Conservation (phyloP, 2,329 filamentous ascomycete genomes). For the Penicillium sp. region DNA sequence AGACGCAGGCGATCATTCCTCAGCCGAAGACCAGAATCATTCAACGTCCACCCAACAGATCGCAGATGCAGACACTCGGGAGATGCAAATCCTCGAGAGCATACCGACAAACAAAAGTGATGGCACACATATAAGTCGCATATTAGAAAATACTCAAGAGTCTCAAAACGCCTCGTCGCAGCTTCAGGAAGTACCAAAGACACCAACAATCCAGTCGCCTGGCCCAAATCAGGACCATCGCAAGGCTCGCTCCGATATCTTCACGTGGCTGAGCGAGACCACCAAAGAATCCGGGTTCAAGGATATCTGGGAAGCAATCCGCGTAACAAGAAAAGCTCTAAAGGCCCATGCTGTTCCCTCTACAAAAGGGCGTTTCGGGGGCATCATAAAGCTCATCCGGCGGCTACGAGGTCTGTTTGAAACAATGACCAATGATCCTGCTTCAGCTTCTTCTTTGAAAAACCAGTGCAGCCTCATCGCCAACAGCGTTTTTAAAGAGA, state of each 20-base stretch:
- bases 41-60: neutral
- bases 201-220: neutral
- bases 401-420: neutral
- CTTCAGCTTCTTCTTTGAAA: neutral
- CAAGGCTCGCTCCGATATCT: neutral
- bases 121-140: neutral
- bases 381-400: neutral
- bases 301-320: neutral
- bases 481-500: slow-evolving; percentile 5
- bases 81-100: neutral
- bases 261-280: neutral
- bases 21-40: neutral
- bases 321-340: neutral
- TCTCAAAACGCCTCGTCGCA: neutral
- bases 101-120: neutral
- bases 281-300: slow-evolving; percentile 6
- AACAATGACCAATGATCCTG: neutral
- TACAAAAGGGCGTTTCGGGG: neutral
- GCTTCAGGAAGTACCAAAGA: neutral
- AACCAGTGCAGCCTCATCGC: slow-evolving; percentile 1
- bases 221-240: neutral
- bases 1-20: neutral
- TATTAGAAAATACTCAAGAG: neutral
- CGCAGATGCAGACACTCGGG: neutral
- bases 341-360: neutral